Percentiles rank a stretch among this genome's conserved stretches.
Conservation (phyloP, 139 green algal genomes). For the Nannochloris sp. region DNA sequence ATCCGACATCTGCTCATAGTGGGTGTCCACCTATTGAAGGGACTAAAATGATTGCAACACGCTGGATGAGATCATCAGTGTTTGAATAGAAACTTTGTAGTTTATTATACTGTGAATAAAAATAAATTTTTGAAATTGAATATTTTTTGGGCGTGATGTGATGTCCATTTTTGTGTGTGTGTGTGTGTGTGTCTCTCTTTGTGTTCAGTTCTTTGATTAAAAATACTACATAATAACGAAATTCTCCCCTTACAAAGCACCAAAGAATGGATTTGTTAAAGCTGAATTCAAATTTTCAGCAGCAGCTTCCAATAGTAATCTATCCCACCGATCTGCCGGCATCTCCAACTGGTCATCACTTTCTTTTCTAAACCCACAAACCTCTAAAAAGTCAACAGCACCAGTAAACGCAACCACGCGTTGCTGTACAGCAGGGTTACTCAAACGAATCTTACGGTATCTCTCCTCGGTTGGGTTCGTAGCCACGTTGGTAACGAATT, state of each 20-base stretch:
- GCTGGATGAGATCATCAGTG: slow-evolving; percentile 25
- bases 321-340: slow-evolving; percentile 37
- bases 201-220: too few species aligned
- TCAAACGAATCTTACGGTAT: slow-evolving; percentile 73
- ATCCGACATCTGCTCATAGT: slow-evolving; percentile 22
- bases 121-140: too few species aligned
- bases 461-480: slow-evolving; percentile 69
- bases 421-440: slow-evolving; percentile 78
- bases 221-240: too few species aligned
- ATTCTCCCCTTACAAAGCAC: slow-evolving; percentile 70
- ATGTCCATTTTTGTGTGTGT: too few species aligned
- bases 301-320: slow-evolving; percentile 57
- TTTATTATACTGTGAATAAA: too few species aligned
- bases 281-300: slow-evolving; percentile 64
- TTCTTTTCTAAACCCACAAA: slow-evolving; percentile 63
- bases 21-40: slow-evolving; percentile 35
- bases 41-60: slow-evolving; percentile 33
- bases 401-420: slow-evolving; percentile 58
- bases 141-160: too few species aligned
- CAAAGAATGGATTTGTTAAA: slow-evolving; percentile 92
- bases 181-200: too few species aligned
- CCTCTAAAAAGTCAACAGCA: slow-evolving; percentile 65
- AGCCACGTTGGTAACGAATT: slow-evolving; percentile 81
- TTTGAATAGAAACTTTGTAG: slow-evolving; percentile 20
- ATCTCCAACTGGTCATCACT: slow-evolving; percentile 9